Evolutionary conservation across 768 basidiomycete genomes (phyloP), one percentile per base, ranked within the genome.

Genomic region (Chalciporus sphaerocephalus): DNA sequence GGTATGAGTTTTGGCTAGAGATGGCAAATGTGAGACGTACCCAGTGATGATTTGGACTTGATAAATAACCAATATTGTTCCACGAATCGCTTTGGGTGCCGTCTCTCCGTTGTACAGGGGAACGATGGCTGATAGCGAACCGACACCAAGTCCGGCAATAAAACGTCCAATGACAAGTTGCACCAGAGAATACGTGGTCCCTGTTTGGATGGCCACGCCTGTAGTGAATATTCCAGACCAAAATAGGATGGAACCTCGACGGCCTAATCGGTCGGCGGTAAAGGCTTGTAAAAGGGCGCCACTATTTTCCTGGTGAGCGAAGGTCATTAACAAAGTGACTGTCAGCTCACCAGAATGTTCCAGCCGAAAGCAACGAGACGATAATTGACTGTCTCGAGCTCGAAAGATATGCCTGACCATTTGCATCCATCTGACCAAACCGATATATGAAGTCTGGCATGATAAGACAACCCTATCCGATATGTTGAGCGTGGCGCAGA

Each of bases 31-130:
- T 12, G n/a, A 5, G 9, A 28, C 73, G 30, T 55, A 83, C 85
- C 83, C 84, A 11, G 75, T 68, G 55, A 87, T 85, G 50, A 89
- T 86, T 60, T 87, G 85, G 11, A 88, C 69, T 58, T 89, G 87
- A 56, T 89, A 89, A 15, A 90, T 67, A 2, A 85, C 85, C 22
- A 91, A 67, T 73, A 79, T 62, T 16, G 83, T 77, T 7, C 87
- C 88, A 58, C 87, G 78, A 46, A 89, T 72, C 1, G 78, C 74
- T 57, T 87, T 87, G 0, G 87, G 87, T 0, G 86, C 78, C 0
- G 85, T 84, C 65, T 89, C 87, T 30, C 87, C 86, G 51, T 85
- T 87, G 61, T 88, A 89, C 6, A 89, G 75, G 54, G 79, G 78
- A 10, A 80, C 77, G 41, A 80, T 75, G 33, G 74, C 76, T 76